A percentile compares a stretch with the other conserved stretches of the same genome.
These are phyloP conservation scores for Heterobasidion irregulare DNA, from an alignment of 1,284 basidiomycete genomes.

Conservation along the genomic window DNA sequence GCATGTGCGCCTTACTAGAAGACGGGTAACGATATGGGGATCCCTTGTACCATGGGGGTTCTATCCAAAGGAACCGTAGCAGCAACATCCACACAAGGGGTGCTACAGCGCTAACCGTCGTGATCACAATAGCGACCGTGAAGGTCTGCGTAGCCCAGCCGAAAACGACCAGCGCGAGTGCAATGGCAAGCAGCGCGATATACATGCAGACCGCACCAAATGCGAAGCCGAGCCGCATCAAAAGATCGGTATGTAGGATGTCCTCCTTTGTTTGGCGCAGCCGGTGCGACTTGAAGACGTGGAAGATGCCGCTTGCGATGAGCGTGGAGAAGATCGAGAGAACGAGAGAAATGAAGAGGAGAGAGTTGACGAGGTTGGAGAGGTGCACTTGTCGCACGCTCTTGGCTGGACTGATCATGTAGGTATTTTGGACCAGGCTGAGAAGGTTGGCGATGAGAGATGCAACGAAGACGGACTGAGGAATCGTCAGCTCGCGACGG, in stretches of 20 bases:
- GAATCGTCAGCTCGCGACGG: neutral
- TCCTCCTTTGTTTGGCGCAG: neutral
- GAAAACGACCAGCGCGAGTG: neutral
- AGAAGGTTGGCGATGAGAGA: neutral
- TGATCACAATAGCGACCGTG: neutral
- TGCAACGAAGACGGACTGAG: neutral
- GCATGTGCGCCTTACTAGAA: too few species aligned
- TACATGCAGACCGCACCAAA: neutral
- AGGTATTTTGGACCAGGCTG: neutral
- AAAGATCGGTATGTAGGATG: neutral
- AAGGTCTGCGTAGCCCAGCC: neutral
- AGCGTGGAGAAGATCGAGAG: neutral
- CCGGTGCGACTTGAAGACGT: neutral
- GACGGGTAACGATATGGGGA: neutral
- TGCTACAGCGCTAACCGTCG: neutral
- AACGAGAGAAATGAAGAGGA: neutral
- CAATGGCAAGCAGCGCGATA: neutral
- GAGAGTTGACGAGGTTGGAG: neutral
- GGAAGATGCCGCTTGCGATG: neutral
- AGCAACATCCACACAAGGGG: neutral
- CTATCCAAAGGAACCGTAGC: neutral
- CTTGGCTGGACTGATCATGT: neutral
- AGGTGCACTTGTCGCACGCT: neutral
- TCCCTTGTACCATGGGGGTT: neutral
- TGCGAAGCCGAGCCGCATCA: neutral